A percentile compares a stretch with the other conserved stretches of the same genome.
These are phyloP conservation scores for Aspergillus incahuasiensis DNA, from an alignment of 495 filamentous ascomycete species.

Conservation along the genomic window DNA sequence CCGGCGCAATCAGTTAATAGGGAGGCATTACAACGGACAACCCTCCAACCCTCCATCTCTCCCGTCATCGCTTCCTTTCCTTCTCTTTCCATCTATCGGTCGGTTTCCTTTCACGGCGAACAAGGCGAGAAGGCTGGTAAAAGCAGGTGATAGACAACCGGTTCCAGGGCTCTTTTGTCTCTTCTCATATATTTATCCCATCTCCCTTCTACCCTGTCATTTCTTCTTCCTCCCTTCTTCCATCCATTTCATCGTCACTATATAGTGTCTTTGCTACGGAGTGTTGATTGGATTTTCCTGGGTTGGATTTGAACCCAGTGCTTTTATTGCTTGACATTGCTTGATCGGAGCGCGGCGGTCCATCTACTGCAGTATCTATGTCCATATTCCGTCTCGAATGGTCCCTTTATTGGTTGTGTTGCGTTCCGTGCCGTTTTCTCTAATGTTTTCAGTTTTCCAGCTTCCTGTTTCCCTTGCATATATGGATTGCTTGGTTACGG, in stretches of 20 bases:
- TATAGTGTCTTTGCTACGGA: neutral
- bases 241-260: neutral
- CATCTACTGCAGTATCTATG: too few species aligned
- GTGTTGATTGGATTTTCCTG: neutral
- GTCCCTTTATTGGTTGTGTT: too few species aligned
- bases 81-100: neutral
- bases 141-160: constrained; percentile 4
- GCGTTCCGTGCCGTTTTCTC: too few species aligned
- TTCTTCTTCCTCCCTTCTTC: neutral
- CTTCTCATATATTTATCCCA: neutral
- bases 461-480: neutral
- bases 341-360: too few species aligned
- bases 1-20: neutral
- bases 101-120: constrained; percentile 1
- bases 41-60: neutral
- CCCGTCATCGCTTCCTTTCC: constrained; percentile 1
- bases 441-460: neutral
- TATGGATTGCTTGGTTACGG: too few species aligned
- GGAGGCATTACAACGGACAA: neutral
- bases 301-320: neutral
- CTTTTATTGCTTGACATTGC: too few species aligned
- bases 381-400: too few species aligned
- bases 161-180: neutral
- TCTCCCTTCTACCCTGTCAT: neutral
- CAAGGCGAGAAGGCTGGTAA: constrained; percentile 4